Percentiles rank a stretch among this genome's conserved stretches.
Evolutionary conservation across 805 yeast genomes (phyloP).

Genomic region (Candida cerambycidarum): DNA sequence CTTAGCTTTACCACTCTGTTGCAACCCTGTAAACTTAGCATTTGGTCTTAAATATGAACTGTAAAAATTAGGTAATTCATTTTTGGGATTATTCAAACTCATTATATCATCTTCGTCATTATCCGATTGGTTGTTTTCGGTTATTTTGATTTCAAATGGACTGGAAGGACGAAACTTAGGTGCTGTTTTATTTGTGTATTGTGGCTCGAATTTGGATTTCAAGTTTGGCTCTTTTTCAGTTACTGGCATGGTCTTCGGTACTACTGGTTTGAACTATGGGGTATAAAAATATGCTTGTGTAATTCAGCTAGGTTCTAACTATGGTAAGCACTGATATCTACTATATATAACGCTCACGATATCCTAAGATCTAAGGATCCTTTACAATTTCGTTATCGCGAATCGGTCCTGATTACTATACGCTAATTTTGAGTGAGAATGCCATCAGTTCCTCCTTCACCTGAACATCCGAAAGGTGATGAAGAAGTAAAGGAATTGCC

Average conservation of each 20-base stretch:
- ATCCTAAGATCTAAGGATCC: slow-evolving; percentile 1
- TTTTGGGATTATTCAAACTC: slow-evolving; percentile 8
- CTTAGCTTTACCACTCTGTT: slow-evolving; percentile 63
- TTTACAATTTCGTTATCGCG: slow-evolving; percentile 6
- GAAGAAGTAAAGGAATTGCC: slow-evolving; percentile 33
- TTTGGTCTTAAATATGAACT: slow-evolving; percentile 55
- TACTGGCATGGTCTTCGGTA: slow-evolving; percentile 12
- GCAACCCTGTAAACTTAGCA: slow-evolving; percentile 63
- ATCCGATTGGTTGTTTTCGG: not conserved
- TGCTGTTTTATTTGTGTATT: slow-evolving; percentile 1
- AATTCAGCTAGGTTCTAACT: no score
- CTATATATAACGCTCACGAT: not conserved
- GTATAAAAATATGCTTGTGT: not conserved
- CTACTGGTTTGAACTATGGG: not conserved
- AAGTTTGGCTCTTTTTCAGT: slow-evolving; percentile 10
- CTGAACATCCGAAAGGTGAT: slow-evolving; percentile 34
- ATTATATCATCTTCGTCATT: slow-evolving; percentile 1
- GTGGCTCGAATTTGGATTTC: slow-evolving; percentile 3
- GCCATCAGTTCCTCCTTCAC: slow-evolving; percentile 29
- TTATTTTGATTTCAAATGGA: not conserved
- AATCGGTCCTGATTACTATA: slow-evolving; percentile 4
- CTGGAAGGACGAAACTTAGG: not conserved
- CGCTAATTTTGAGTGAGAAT: slow-evolving; percentile 1
- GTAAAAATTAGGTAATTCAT: slow-evolving; percentile 33
- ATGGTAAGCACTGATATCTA: no score